These are phyloP conservation scores for Favolaschia claudopus DNA, from an alignment of 768 basidiomycete species.

Conservation along the genomic window DNA sequence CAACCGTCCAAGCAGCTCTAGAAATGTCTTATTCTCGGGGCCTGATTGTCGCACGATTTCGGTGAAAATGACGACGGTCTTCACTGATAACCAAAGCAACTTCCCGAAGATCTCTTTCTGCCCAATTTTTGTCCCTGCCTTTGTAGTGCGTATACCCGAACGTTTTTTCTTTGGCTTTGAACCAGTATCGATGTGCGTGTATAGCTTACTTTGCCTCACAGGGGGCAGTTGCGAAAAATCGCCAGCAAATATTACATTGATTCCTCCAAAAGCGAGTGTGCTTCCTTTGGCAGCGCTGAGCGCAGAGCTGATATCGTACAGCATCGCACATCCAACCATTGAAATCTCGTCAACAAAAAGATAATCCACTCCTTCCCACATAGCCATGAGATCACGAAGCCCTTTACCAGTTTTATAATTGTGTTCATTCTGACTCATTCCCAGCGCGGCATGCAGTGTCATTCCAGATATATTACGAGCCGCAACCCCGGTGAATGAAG, in stretches of 20 bases:
- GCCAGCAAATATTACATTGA: constrained; percentile 49
- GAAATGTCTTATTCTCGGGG: background rate
- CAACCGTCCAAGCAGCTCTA: background rate
- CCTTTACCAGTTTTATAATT: background rate
- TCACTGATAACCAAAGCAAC: constrained; percentile 13
- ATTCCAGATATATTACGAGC: constrained; percentile 46
- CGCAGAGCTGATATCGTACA: constrained; percentile 42
- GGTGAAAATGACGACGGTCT: constrained; percentile 14
- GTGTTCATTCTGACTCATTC: background rate
- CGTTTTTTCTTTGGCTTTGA: background rate
- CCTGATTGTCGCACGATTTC: constrained; percentile 15
- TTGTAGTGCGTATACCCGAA: background rate
- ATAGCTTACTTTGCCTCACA: constrained; percentile 31
- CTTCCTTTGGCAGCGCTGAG: constrained; percentile 41
- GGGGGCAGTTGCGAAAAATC: constrained; percentile 54
- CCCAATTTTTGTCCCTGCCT: background rate
- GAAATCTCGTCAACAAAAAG: constrained; percentile 49
- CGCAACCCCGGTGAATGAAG: constrained; percentile 48
- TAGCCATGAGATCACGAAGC: constrained; percentile 25
- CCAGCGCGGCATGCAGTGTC: constrained; percentile 46
- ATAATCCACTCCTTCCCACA: constrained; percentile 50
- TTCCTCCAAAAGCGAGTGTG: constrained; percentile 42
- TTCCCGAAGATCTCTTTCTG: constrained; percentile 10
- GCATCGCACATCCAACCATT: constrained; percentile 44
- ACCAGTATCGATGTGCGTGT: background rate